Evolutionary conservation across 2,329 filamentous ascomycete species (phyloP).

Genomic region (Tolypocladium cylindrosporum): DNA sequence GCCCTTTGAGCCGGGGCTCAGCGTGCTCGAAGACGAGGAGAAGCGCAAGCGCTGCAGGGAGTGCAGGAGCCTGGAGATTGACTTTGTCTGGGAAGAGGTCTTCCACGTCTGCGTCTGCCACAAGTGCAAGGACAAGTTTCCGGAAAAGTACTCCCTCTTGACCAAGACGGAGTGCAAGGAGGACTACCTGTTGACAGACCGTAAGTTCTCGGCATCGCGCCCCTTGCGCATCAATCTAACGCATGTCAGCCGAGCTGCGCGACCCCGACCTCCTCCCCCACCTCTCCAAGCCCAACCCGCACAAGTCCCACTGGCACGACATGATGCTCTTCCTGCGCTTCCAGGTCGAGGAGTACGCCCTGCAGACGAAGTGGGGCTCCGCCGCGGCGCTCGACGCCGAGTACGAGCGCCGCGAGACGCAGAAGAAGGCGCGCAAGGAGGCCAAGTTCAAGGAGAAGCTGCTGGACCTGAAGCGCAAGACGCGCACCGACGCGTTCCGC

Average conservation of each 20-base stretch:
- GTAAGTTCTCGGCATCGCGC: constrained; percentile 36
- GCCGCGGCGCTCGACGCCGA: constrained; percentile 78
- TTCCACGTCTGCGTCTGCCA: constrained; percentile 69
- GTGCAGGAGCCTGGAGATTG: constrained; percentile 76
- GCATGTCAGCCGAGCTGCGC: constrained; percentile 64
- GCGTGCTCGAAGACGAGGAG: constrained; percentile 53
- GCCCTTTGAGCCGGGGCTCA: constrained; percentile 83
- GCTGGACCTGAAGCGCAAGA: constrained; percentile 84
- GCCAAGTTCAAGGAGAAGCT: constrained; percentile 86
- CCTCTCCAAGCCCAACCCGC: constrained; percentile 82
- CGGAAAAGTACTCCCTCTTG: constrained; percentile 88
- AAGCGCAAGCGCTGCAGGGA: constrained; percentile 71
- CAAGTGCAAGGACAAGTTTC: constrained; percentile 76
- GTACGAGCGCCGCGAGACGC: constrained; percentile 66
- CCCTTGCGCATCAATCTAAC: constrained; percentile 1
- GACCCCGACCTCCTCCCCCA: constrained; percentile 81
- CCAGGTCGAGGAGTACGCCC: constrained; percentile 90
- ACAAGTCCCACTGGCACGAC: constrained; percentile 93
- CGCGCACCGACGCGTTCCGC: constrained; percentile 80
- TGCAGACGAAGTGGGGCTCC: constrained; percentile 84
- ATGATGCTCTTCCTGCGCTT: constrained; percentile 96
- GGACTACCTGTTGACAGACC: constrained; percentile 90
- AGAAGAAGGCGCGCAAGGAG: constrained; percentile 80
- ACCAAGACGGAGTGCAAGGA: constrained; percentile 96
- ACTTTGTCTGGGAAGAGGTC: constrained; percentile 88